Evolutionary conservation across 2,329 filamentous ascomycete species (phyloP).

Genomic region (Cladophialophora psammophila): DNA sequence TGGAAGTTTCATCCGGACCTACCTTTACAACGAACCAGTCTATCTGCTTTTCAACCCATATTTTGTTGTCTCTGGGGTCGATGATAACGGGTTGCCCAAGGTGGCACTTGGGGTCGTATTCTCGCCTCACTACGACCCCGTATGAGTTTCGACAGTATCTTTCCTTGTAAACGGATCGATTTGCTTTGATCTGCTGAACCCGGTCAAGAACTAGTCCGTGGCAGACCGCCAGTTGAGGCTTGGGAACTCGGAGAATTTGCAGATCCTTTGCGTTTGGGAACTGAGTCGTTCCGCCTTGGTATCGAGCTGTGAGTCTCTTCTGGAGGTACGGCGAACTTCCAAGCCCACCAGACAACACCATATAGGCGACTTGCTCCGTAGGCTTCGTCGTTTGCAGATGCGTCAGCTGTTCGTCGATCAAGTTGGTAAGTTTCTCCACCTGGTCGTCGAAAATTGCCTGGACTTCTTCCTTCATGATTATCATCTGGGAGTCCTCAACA

Average conservation of each 20-base stretch:
- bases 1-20: neutral
- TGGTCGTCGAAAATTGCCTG: neutral
- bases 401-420: neutral
- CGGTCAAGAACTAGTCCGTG: too few relatives aligned
- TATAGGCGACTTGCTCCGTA: neutral
- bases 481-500: neutral
- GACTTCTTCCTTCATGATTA: neutral
- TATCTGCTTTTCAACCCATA: neutral
- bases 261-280: neutral
- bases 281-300: neutral
- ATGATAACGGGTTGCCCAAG: slow-evolving; percentile 22
- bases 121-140: slow-evolving; percentile 33
- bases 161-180: slow-evolving; percentile 33
- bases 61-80: neutral
- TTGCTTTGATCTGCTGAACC: slow-evolving; percentile 29
- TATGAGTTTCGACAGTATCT: slow-evolving; percentile 39
- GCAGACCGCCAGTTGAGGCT: neutral
- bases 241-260: neutral
- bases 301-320: neutral
- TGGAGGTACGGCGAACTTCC: too few relatives aligned
- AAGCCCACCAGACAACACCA: neutral
- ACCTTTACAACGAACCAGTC: neutral
- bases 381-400: neutral
- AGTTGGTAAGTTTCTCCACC: neutral
- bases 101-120: slow-evolving; percentile 34